A percentile compares a stretch with the other conserved stretches of the same genome.
phyloP scores from a whole-genome alignment of 345 rosid species.

The Murraya paniculata region DNA sequence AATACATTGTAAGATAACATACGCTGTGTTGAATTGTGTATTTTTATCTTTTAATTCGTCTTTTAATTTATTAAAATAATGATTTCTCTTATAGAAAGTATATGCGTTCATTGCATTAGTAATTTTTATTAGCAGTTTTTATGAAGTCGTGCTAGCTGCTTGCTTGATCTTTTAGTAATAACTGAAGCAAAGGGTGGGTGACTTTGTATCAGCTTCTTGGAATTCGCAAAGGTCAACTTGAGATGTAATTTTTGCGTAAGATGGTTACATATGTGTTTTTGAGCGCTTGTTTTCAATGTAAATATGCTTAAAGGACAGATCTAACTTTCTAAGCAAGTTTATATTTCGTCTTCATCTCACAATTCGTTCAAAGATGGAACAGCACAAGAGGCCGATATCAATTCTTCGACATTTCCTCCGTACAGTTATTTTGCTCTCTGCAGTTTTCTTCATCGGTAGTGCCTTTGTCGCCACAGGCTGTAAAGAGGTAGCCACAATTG shows the following conservation, averaged over 20 bases:
- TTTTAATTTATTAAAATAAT: too few species aligned
- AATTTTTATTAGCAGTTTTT: not conserved
- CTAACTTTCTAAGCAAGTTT: constrained; percentile 3
- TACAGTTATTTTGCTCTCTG: constrained; percentile 35
- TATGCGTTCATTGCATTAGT: too few species aligned
- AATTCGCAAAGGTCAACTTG: not conserved
- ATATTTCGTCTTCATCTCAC: constrained; percentile 28
- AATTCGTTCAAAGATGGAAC: constrained; percentile 28
- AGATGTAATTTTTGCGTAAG: too few species aligned
- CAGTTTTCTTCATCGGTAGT: constrained; percentile 44
- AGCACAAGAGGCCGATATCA: constrained; percentile 29
- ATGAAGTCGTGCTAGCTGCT: not conserved
- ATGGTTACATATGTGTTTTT: not conserved
- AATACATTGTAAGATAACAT: too few species aligned
- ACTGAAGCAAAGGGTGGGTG: not conserved
- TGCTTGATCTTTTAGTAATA: not conserved
- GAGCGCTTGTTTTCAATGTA: not conserved
- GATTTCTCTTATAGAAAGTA: too few species aligned
- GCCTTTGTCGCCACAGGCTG: constrained; percentile 41
- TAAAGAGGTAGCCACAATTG: constrained; percentile 34
- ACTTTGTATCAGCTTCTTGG: not conserved
- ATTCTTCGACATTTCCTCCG: constrained; percentile 34
- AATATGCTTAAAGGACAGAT: not conserved
- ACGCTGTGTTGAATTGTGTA: too few species aligned
- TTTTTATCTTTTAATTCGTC: too few species aligned